Evolutionary conservation across 305 asterid species (phyloP), one percentile per base, ranked within the genome.

Genomic region (Salvia sclarea): DNA sequence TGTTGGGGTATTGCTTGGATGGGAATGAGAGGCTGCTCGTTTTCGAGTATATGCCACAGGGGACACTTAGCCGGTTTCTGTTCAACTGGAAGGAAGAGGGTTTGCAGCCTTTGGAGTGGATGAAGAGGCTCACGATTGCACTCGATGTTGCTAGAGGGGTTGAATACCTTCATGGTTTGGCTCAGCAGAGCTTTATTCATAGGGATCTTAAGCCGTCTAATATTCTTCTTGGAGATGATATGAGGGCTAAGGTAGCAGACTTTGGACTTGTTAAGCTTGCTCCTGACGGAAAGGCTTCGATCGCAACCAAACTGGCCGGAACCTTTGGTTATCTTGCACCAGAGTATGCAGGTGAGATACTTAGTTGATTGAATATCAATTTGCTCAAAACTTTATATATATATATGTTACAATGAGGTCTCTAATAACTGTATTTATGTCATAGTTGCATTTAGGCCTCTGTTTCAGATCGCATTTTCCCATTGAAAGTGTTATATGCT

Each of bases 301-400:
- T 93, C 61, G 97, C 87, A 14, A 93, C 98, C 37, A 83, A 72
- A 77, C 78, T 93, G 70, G 98, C 98, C 1, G 98, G 98, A 61
- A 93, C 98, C 0, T 93, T 93, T 41, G 98, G 98, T 66, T 93
- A 93, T 79, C 95, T 93, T n/a, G 96, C 98, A n/a, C 98, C 98
- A 7, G 97, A 93, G 81, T 93, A 93, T 76, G 98, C 98, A 78
- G 98, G 98, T 93, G 79, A 17, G 54, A 14, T 65, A 9, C 14
- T 53, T 8, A 20, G 37, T 53, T 61, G 41, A 40, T 45, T 58
- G 8, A 33, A 11, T 20, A 24, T 44, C 40, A 22, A 43, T 20
- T 30, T 24, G 1, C 14, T 3, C 3, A 47, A 41, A 13, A 5
- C 2, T 55, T 41, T 28, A 11, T 55, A n/a, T n/a, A n/a, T 12